Evolutionary conservation across 371 early-diverging fungal species (phyloP).

Genomic region (Syncephalis plumigaleata): DNA sequence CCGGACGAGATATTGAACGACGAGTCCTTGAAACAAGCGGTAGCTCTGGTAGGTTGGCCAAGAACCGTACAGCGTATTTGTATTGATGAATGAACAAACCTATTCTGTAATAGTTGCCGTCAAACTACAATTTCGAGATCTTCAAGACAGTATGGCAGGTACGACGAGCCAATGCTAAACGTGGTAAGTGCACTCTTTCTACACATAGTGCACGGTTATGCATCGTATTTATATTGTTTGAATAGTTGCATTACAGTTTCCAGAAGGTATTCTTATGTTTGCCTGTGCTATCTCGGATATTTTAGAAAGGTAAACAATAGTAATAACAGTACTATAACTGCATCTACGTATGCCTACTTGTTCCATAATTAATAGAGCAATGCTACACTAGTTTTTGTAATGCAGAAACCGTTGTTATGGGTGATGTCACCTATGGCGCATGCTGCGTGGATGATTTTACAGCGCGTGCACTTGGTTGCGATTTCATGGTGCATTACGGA

Average conservation of each 20-base stretch:
- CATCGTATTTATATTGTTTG: background rate
- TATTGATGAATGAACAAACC: background rate
- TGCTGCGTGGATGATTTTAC: constrained; percentile 99
- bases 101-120: constrained; percentile 43
- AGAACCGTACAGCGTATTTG: background rate
- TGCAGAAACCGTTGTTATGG: constrained; percentile 91
- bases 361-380: no score
- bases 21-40: constrained; percentile 54
- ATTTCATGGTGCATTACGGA: constrained; percentile 98
- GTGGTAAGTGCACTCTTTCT: constrained; percentile 21
- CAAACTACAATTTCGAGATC: constrained; percentile 99
- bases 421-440: constrained; percentile 99
- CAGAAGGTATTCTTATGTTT: constrained; percentile 98
- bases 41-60: constrained; percentile 31
- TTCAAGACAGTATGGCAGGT: constrained; percentile 95
- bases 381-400: constrained; percentile 40
- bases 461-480: constrained; percentile 83
- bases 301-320: constrained; percentile 43
- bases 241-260: constrained; percentile 93
- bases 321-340: background rate
- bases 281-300: constrained; percentile 86
- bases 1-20: constrained; percentile 76
- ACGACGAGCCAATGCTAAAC: constrained; percentile 51
- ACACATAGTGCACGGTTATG: background rate
- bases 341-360: background rate